Percentiles rank a stretch among this genome's conserved stretches.
Conservation (phyloP, 495 filamentous ascomycete species). For the Geopyxis carbonaria region DNA sequence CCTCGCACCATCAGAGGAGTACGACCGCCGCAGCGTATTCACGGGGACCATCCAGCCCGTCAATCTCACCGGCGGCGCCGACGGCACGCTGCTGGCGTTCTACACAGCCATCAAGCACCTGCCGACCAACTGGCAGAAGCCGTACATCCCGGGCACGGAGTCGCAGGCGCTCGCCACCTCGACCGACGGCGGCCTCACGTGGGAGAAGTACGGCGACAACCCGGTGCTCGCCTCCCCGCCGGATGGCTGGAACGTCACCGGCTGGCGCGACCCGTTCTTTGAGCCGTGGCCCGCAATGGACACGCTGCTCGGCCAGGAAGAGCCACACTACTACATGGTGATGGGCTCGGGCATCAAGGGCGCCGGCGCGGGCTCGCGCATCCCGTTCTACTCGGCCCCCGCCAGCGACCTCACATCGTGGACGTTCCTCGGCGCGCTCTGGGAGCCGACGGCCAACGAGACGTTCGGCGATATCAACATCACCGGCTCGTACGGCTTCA, state of each 20-base stretch:
- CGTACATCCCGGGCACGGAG: slow-evolving; percentile 35
- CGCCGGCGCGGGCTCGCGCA: slow-evolving; percentile 31
- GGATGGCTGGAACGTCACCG: slow-evolving; percentile 32
- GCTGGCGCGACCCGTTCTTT: slow-evolving; percentile 40
- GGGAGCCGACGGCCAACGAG: slow-evolving; percentile 29
- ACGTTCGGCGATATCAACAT: slow-evolving; percentile 26
- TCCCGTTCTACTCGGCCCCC: slow-evolving; percentile 37
- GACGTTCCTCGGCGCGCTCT: slow-evolving; percentile 35
- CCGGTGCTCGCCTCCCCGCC: slow-evolving; percentile 34
- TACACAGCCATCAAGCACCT: slow-evolving; percentile 38
- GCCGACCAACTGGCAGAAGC: slow-evolving; percentile 34
- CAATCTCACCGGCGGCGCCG: slow-evolving; percentile 28
- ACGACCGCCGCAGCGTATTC: slow-evolving; percentile 37
- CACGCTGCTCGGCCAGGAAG: slow-evolving; percentile 23
- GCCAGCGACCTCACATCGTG: slow-evolving; percentile 33
- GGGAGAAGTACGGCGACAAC: slow-evolving; percentile 33
- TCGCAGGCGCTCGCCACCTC: slow-evolving; percentile 35
- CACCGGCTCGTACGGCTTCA: slow-evolving; percentile 26
- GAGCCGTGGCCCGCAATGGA: slow-evolving; percentile 31
- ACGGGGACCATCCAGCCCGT: slow-evolving; percentile 34
- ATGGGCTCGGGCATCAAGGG: slow-evolving; percentile 36
- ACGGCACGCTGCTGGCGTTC: slow-evolving; percentile 30
- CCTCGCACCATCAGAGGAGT: slow-evolving; percentile 28
- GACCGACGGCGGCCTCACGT: slow-evolving; percentile 34
- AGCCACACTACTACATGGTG: slow-evolving; percentile 32